Evolutionary conservation across 202 grass and related monocot species (phyloP).

Genomic region (Setaria viridis): DNA sequence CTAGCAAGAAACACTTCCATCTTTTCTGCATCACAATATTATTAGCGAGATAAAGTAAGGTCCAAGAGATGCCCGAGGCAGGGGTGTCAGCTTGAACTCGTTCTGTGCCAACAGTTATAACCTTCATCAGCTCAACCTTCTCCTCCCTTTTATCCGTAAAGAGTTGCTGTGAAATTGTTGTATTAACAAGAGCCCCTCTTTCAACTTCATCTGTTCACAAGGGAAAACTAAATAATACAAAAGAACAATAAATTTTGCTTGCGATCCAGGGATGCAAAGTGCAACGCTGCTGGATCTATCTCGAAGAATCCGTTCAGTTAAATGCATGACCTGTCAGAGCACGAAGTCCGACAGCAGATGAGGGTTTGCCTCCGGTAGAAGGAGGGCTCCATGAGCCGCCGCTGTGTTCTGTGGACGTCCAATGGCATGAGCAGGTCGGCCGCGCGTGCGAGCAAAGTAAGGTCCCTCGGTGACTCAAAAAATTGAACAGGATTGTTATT

Average conservation of each 20-base stretch:
- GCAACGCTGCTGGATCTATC: neutral
- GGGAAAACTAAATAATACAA: too few species aligned
- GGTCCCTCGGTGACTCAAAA: too few species aligned
- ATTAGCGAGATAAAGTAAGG: too few species aligned
- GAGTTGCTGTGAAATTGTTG: conserved; percentile 39
- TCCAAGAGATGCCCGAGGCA: conserved; percentile 43
- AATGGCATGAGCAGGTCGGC: conserved; percentile 53
- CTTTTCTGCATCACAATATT: too few species aligned
- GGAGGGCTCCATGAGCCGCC: conserved; percentile 39
- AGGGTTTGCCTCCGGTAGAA: conserved; percentile 41
- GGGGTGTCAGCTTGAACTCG: conserved; percentile 52
- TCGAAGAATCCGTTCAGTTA: neutral
- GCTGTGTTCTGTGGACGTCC: conserved; percentile 16
- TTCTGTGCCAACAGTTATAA: conserved; percentile 52
- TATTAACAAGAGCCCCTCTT: neutral
- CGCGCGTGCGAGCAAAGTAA: neutral
- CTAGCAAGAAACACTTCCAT: too few species aligned
- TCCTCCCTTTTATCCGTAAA: conserved; percentile 64
- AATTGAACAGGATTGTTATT: too few species aligned
- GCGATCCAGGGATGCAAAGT: too few species aligned
- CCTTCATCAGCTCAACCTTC: conserved; percentile 57
- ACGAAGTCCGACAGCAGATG: conserved; percentile 51
- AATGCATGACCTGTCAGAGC: conserved; percentile 40
- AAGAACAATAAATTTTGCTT: too few species aligned
- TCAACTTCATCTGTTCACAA: neutral